Evolutionary conservation across 257 asterid species (phyloP).

Genomic region (Hygrophila difformis): DNA sequence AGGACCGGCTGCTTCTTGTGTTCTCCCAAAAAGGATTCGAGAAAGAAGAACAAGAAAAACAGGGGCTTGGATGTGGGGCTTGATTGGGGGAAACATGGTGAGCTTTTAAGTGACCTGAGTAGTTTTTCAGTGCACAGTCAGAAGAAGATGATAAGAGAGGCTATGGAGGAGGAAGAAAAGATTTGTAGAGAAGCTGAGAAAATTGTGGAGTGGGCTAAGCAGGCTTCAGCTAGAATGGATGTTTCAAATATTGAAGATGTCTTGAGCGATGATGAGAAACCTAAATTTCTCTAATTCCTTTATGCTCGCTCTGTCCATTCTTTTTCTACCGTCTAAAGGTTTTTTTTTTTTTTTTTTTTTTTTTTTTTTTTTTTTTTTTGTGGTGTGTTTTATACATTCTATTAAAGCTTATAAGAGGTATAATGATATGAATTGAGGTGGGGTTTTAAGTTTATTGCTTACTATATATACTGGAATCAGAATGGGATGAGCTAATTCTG

Average conservation of each 20-base stretch:
- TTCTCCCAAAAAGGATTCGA: slow-evolving; percentile 48
- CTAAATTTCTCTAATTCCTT: slow-evolving; percentile 21
- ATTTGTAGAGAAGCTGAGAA: slow-evolving; percentile 76
- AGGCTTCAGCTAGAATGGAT: slow-evolving; percentile 75
- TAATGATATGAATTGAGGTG: too few species aligned
- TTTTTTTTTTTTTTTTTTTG: too few species aligned
- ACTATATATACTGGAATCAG: too few species aligned
- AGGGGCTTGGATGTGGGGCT: slow-evolving; percentile 25
- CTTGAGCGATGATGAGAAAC: slow-evolving; percentile 34
- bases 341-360: too few species aligned
- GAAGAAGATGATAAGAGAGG: slow-evolving; percentile 50
- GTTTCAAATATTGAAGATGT: slow-evolving; percentile 45
- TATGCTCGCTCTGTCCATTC: not conserved
- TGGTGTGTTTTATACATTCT: too few species aligned
- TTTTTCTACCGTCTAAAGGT: not conserved
- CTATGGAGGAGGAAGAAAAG: slow-evolving; percentile 66
- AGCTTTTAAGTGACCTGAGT: slow-evolving; percentile 48
- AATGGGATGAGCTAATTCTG: too few species aligned
- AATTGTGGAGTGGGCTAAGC: slow-evolving; percentile 85
- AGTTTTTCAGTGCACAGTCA: slow-evolving; percentile 34
- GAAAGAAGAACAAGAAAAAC: slow-evolving; percentile 38
- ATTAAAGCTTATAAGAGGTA: too few species aligned
- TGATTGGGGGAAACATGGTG: slow-evolving; percentile 43
- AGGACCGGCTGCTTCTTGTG: slow-evolving; percentile 72
- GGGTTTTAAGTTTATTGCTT: too few species aligned